Evolutionary conservation across 2,329 filamentous ascomycete species (phyloP).

Genomic region (Calonectria ilicicola): DNA sequence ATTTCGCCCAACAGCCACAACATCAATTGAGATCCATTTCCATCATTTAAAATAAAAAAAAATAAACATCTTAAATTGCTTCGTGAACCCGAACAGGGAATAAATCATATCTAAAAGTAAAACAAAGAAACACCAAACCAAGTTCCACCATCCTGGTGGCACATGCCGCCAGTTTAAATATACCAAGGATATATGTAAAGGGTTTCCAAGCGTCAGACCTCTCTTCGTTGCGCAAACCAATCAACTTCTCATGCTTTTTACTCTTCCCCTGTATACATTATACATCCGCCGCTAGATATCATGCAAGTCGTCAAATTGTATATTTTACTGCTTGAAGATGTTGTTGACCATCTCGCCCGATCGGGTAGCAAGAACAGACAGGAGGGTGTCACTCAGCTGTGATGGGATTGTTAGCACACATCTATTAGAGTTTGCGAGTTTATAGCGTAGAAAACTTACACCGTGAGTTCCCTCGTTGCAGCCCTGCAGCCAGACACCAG

Average conservation of each 20-base stretch:
- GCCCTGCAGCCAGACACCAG: constrained; percentile 92
- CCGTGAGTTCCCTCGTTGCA: constrained; percentile 95
- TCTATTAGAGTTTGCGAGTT: neutral
- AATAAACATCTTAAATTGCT: constrained; percentile 28
- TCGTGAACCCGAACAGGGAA: constrained; percentile 14
- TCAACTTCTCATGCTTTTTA: constrained; percentile 36
- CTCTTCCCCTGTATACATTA: constrained; percentile 38
- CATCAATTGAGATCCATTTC: neutral
- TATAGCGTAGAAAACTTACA: constrained; percentile 66
- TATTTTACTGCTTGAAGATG: constrained; percentile 67
- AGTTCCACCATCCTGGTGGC: constrained; percentile 16
- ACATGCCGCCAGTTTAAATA: constrained; percentile 8
- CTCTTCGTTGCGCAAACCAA: constrained; percentile 15
- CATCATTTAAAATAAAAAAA: constrained; percentile 6
- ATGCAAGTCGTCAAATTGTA: constrained; percentile 24
- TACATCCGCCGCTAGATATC: constrained; percentile 35
- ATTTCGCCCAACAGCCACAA: neutral
- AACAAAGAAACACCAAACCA: constrained; percentile 16
- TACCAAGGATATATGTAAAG: constrained; percentile 12
- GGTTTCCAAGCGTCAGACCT: neutral
- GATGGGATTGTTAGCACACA: constrained; percentile 33
- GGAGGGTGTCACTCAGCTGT: constrained; percentile 82
- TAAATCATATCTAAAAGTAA: constrained; percentile 17
- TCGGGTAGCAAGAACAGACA: constrained; percentile 81
- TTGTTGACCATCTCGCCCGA: constrained; percentile 83